Percentiles rank a stretch among this genome's conserved stretches.
These are phyloP conservation scores for Coemansia furcata DNA, from an alignment of 192 early-diverging fungal genomes.

Conservation along the genomic window DNA sequence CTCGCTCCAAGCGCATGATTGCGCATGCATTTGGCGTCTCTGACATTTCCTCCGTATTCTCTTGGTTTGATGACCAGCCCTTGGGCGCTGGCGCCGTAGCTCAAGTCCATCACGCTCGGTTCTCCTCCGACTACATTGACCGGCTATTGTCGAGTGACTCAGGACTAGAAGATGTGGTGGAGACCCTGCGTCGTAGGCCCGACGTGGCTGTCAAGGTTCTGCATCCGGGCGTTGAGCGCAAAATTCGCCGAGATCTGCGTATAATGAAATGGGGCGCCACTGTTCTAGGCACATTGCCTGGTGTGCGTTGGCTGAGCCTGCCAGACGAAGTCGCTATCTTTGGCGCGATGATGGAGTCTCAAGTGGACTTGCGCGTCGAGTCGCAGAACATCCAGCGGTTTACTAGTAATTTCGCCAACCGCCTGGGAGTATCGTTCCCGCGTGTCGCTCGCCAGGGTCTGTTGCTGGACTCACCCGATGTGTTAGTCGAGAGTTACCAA, in stretches of 20 bases:
- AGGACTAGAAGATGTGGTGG: constrained; percentile 1
- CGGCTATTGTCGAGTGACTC: constrained; percentile 4
- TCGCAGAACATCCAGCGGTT: constrained; percentile 69
- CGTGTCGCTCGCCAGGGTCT: constrained; percentile 4
- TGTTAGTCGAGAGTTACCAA: constrained; percentile 84
- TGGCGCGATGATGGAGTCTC: constrained; percentile 87
- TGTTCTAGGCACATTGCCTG: constrained; percentile 69
- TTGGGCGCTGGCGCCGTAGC: constrained; percentile 95
- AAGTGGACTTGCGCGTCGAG: constrained; percentile 83
- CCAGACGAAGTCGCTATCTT: constrained; percentile 89
- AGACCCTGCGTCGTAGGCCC: constrained; percentile 34
- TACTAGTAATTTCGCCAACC: constrained; percentile 55
- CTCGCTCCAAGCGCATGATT: constrained; percentile 63
- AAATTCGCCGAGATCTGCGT: constrained; percentile 76
- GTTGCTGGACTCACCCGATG: constrained; percentile 57
- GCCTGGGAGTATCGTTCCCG: constrained; percentile 66
- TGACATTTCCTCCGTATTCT: constrained; percentile 75
- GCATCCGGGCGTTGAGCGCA: constrained; percentile 72
- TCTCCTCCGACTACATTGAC: constrained; percentile 22
- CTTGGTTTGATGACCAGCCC: constrained; percentile 68
- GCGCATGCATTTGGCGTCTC: constrained; percentile 60
- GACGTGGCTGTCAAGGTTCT: constrained; percentile 87
- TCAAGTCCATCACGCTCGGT: constrained; percentile 64
- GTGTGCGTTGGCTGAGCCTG: constrained; percentile 79
- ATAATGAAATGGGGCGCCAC: constrained; percentile 75